These are phyloP conservation scores for Paramecium octaurelia DNA, from an alignment of 73 alveolate species.

Conservation along the genomic window DNA sequence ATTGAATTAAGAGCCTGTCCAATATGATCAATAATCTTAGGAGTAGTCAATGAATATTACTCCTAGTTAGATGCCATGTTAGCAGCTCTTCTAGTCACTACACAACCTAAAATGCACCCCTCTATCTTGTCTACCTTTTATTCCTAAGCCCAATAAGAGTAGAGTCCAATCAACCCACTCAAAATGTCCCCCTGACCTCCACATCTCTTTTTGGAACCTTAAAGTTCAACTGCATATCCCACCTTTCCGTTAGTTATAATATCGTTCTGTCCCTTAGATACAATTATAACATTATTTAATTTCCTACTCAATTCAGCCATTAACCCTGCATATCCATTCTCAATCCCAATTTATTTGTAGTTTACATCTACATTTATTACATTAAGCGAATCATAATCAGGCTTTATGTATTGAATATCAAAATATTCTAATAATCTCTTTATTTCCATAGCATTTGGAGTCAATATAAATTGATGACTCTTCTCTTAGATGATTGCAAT, in stretches of 20 bases:
- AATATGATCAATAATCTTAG: conserved; percentile 76
- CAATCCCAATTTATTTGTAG: neutral
- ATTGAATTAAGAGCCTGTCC: conserved; percentile 54
- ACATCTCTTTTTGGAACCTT: conserved; percentile 88
- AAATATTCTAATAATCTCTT: conserved; percentile 73
- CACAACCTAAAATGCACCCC: conserved; percentile 54
- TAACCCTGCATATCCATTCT: conserved; percentile 34
- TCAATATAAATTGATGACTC: conserved; percentile 71
- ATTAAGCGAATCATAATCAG: conserved; percentile 58
- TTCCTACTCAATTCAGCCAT: conserved; percentile 68
- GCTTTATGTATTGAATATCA: conserved; percentile 67
- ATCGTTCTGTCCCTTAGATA: conserved; percentile 90
- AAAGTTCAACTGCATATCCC: conserved; percentile 66
- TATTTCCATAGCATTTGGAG: conserved; percentile 94
- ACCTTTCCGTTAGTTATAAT: conserved; percentile 89
- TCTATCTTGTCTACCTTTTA: neutral
- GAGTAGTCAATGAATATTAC: conserved; percentile 84
- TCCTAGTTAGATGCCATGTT: conserved; percentile 68
- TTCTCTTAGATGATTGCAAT: neutral
- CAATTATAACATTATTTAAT: conserved; percentile 69
- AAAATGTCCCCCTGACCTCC: conserved; percentile 98
- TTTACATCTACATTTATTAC: conserved; percentile 40
- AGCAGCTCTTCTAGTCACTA: conserved; percentile 75
- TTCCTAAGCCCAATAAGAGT: conserved; percentile 65
- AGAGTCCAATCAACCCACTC: conserved; percentile 83